Base-by-base conservation (phyloP, 257 asterid genomes). In the Gardenia jasminoides region DNA sequence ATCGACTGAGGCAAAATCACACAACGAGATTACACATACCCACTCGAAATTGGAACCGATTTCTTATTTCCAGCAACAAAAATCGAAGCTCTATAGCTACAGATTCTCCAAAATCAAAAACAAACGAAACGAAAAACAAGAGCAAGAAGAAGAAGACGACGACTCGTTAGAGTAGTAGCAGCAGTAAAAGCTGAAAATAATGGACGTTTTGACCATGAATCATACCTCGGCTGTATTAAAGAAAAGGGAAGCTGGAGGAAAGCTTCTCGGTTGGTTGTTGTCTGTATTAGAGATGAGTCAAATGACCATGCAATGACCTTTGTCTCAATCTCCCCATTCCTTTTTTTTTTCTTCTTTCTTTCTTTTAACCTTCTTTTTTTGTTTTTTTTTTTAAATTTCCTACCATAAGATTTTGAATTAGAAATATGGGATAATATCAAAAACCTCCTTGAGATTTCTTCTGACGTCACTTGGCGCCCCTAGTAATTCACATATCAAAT, bases 11-110 rank as follows among this genome's bases (percentile, higher is more conserved):
- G n/a, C 36, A 56, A 68, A 31, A 30, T 19, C 46, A 52, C 28
- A 13, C 7, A n/a, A 36, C 26, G 24, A 66, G 66, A 58, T 28
- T 64, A 30, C 28, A 66, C 33, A 16, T 24, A 80, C 64, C 78
- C 79, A 74, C 61, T 17, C 54, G 75, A 80, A 67, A 80, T 65
- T 80, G 28, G 24, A 10, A 72, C 30, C 6, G 67, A 43, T 31
- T 26, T 44, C 36, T 10, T 66, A 10, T 30, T 28, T 13, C 16
- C 48, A 36, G 10, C n/a, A 19, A 54, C 24, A 24, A 24, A 79
- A 50, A 79, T 73, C 74, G 10, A 39, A 73, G 48, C 79, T 70
- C 70, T 58, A 69, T 30, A 39, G 30, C 4, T 36, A 36, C 50
- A 72, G 22, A 47, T 19, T 19, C 30, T 58, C 73, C 67, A 61